Conservation (phyloP, 768 basidiomycete species). For the Collybia nuda region DNA sequence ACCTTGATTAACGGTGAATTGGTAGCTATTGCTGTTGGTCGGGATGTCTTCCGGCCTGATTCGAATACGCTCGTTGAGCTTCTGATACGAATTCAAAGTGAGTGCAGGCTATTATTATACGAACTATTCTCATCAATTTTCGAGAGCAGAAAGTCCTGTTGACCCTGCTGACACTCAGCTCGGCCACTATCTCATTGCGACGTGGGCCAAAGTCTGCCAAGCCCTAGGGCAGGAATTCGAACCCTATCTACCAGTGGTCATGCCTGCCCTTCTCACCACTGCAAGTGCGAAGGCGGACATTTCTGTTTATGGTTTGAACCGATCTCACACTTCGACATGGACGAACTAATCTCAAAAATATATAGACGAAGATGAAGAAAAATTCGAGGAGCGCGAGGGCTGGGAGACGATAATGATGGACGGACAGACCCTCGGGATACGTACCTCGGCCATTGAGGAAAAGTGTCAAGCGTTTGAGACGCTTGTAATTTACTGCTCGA, state of each 20-base stretch:
- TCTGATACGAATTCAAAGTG: slow-evolving; percentile 78
- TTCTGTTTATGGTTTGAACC: slow-evolving; percentile 58
- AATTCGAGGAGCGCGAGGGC: slow-evolving; percentile 60
- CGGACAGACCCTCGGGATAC: slow-evolving; percentile 73
- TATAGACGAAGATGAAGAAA: slow-evolving; percentile 57
- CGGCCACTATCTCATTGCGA: slow-evolving; percentile 76
- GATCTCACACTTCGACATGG: too few species aligned
- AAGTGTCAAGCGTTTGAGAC: slow-evolving; percentile 89
- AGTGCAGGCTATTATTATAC: neutral
- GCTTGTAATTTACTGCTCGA: slow-evolving; percentile 77
- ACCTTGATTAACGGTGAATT: neutral
- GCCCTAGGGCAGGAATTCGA: slow-evolving; percentile 84
- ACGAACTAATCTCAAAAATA: neutral
- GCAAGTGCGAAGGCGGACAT: slow-evolving; percentile 84
- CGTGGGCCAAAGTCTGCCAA: slow-evolving; percentile 89
- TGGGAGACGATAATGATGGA: slow-evolving; percentile 81
- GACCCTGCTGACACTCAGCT: slow-evolving; percentile 75
- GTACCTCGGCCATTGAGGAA: slow-evolving; percentile 80
- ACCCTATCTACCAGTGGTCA: slow-evolving; percentile 82
- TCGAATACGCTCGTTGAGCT: slow-evolving; percentile 69
- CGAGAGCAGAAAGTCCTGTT: slow-evolving; percentile 53
- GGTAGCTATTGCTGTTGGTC: slow-evolving; percentile 82
- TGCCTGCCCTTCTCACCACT: slow-evolving; percentile 73
- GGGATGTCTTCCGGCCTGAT: slow-evolving; percentile 76
- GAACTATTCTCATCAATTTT: neutral